phyloP scores from a whole-genome alignment of 2,329 filamentous ascomycete species.

The Raffaelea ambrosiae region DNA sequence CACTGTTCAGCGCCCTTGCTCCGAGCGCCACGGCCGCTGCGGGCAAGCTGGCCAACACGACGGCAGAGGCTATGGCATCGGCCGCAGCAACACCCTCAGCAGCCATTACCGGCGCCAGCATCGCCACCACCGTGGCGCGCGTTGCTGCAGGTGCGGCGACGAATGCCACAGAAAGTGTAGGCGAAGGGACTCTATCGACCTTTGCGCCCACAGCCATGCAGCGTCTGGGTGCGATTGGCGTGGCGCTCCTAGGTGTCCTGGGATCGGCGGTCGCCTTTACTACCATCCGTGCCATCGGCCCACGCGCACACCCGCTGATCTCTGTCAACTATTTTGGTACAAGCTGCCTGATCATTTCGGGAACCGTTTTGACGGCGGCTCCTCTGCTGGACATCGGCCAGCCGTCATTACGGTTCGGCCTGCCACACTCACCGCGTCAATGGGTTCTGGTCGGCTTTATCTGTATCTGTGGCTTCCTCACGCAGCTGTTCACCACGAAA shows the following conservation, averaged over 20 bases:
- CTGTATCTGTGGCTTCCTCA: conserved; percentile 66
- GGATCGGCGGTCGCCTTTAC: conserved; percentile 69
- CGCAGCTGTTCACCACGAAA: conserved; percentile 79
- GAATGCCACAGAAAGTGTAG: background rate
- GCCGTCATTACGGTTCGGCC: conserved; percentile 34
- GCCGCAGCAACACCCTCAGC: background rate
- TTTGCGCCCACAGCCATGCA: conserved; percentile 1
- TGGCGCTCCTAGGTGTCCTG: conserved; percentile 65
- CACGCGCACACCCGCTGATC: conserved; percentile 71
- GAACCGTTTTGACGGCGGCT: conserved; percentile 46
- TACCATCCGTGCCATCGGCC: conserved; percentile 70
- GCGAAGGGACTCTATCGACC: background rate
- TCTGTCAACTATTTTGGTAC: conserved; percentile 76
- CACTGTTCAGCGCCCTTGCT: conserved; percentile 23
- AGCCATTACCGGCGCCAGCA: background rate
- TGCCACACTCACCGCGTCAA: conserved; percentile 36
- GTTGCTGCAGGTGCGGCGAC: background rate
- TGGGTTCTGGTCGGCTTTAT: conserved; percentile 62
- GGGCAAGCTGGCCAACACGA: background rate
- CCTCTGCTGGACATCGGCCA: conserved; percentile 36
- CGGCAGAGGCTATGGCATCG: background rate
- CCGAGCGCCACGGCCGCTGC: background rate
- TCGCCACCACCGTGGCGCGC: background rate
- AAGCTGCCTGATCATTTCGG: conserved; percentile 61
- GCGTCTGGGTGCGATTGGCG: conserved; percentile 13